phyloP scores from a whole-genome alignment of 108 stramenopile genomes.

The Cylindrotheca fusiformis region DNA sequence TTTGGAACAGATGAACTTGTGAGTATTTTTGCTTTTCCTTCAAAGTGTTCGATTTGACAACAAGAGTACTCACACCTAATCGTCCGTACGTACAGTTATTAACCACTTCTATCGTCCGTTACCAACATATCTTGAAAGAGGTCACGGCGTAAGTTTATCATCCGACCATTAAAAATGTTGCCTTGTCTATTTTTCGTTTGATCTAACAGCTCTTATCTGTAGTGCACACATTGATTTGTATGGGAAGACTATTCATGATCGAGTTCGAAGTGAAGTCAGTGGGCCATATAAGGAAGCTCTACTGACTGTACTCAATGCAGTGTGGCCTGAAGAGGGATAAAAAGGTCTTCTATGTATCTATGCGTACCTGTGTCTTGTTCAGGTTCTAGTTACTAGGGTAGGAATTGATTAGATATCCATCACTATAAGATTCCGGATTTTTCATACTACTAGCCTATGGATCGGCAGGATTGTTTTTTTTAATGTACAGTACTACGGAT shows the following conservation, averaged over 20 bases:
- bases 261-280: constrained; percentile 40
- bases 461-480: not conserved
- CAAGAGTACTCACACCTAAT: no score
- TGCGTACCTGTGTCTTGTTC: not conserved
- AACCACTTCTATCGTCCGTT: constrained; percentile 56
- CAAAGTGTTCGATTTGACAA: no score
- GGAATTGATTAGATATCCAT: not conserved
- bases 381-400: not conserved
- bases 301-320: constrained; percentile 50
- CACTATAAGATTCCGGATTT: not conserved
- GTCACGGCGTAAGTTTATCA: no score
- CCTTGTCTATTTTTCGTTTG: not conserved
- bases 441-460: not conserved
- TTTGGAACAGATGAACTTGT: constrained; percentile 63
- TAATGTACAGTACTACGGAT: no score
- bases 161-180: not conserved
- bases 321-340: constrained; percentile 52
- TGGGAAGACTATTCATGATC: constrained; percentile 62
- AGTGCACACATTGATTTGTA: constrained; percentile 57
- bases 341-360: no score
- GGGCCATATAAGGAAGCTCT: constrained; percentile 52
- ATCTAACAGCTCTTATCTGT: constrained; percentile 34
- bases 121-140: constrained; percentile 43
- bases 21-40: not conserved
- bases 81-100: no score